A percentile compares a stretch with the other conserved stretches of the same genome.
phyloP scores from a whole-genome alignment of 345 rosid species.

The Aethionema arabicum region DNA sequence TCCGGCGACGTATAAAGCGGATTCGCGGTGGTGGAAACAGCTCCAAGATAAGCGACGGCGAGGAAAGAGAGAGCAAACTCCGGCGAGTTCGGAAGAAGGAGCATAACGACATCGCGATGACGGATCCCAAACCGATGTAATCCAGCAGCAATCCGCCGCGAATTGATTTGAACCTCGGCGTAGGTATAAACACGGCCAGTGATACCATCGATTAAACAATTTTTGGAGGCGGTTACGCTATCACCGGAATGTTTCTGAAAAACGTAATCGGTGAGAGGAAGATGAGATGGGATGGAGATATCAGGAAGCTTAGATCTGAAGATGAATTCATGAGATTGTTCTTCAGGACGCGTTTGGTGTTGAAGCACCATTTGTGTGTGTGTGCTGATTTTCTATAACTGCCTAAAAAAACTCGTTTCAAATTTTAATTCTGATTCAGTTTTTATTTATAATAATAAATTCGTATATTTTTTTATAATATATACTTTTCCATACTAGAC shows the following conservation, averaged over 20 bases:
- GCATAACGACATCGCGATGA: constrained; percentile 72
- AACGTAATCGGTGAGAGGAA: constrained; percentile 64
- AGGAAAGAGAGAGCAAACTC: constrained; percentile 74
- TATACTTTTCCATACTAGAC: constrained; percentile 4
- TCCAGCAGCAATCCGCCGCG: constrained; percentile 64
- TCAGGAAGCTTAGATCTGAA: constrained; percentile 86
- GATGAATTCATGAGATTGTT: constrained; percentile 38
- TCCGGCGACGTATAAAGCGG: constrained; percentile 75
- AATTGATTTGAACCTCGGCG: constrained; percentile 56
- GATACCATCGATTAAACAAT: constrained; percentile 72
- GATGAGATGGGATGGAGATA: constrained; percentile 70
- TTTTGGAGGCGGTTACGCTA: constrained; percentile 31
- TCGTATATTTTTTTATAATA: constrained; percentile 1
- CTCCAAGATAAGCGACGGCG: constrained; percentile 69
- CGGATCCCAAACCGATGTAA: constrained; percentile 55
- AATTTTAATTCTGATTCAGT: constrained; percentile 16
- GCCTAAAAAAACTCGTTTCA: constrained; percentile 1
- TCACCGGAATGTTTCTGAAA: constrained; percentile 65
- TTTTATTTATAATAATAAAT: constrained; percentile 19
- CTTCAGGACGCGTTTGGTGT: constrained; percentile 31
- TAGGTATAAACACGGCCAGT: constrained; percentile 58
- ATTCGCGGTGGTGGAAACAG: constrained; percentile 69
- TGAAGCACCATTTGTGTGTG: constrained; percentile 41
- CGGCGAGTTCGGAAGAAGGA: constrained; percentile 66
- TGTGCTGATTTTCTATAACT: constrained; percentile 26